Percentiles rank a stretch among this genome's conserved stretches.
Evolutionary conservation across 129 eudicot species (phyloP).

Genomic region (Pittosporum tobira): DNA sequence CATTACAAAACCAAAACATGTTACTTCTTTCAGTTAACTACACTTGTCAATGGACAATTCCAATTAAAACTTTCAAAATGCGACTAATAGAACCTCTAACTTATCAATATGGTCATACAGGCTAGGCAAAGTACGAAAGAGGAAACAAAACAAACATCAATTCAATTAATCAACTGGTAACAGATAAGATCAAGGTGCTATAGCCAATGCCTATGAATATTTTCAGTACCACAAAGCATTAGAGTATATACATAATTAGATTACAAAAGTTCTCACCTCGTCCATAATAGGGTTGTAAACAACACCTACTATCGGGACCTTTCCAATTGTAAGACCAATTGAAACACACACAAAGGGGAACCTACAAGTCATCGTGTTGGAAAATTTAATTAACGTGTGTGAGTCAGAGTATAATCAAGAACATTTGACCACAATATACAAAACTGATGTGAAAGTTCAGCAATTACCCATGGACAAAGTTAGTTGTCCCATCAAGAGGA

Average conservation of each 20-base stretch:
- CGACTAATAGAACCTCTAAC: slow-evolving; percentile 8
- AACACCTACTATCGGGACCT: slow-evolving; percentile 74
- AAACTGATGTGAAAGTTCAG: background rate
- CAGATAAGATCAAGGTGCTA: background rate
- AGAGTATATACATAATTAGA: background rate
- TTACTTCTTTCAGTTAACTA: slow-evolving; percentile 13
- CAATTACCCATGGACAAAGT: slow-evolving; percentile 85
- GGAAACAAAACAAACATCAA: slow-evolving; percentile 1
- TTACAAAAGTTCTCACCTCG: slow-evolving; percentile 44
- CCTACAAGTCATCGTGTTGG: slow-evolving; percentile 25
- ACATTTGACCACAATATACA: background rate
- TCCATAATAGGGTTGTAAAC: slow-evolving; percentile 90
- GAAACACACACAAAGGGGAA: slow-evolving; percentile 94
- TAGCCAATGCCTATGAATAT: no score
- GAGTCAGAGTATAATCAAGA: slow-evolving; percentile 3
- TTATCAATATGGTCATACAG: background rate
- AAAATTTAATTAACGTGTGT: background rate
- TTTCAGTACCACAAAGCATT: background rate
- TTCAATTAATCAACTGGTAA: background rate
- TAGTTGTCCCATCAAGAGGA: slow-evolving; percentile 94
- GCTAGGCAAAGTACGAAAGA: slow-evolving; percentile 1
- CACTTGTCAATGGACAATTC: background rate
- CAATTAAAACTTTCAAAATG: no score
- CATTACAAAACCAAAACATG: slow-evolving; percentile 12
- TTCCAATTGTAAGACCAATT: slow-evolving; percentile 76